Base-by-base conservation (phyloP, 208 protist species). In the Angomonas desouzai region DNA sequence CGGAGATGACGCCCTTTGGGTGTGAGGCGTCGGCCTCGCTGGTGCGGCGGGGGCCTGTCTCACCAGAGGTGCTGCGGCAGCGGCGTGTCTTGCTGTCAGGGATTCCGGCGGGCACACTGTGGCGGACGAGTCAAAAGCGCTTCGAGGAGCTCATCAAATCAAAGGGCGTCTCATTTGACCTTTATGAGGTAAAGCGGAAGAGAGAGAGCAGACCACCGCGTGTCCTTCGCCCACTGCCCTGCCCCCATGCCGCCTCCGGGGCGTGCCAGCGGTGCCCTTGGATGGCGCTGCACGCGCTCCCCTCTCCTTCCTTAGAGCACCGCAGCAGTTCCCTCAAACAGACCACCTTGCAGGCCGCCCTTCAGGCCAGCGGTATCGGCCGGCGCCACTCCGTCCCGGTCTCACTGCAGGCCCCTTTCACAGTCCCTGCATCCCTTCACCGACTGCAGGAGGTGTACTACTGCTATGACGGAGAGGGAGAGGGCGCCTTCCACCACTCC, bases 201-300 rank as follows among this genome's bases (percentile, higher is more conserved):
- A 20, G 47, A 38, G 28, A 18, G 59, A 9, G n/a, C 18, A 13
- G 7, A 27, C 4, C 33, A 23, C 30, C 38, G 36, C 30, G 11
- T 30, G 2, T 1, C 36, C 61, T 72, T 23, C 66, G 59, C 2
- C 25, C 64, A 3, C 36, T 81, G 16, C 65, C 79, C 10, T 90
- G 83, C 28, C 45, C 53, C 0, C 65, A 71, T 22, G 76, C 77
- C 3, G 67, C 61, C 10, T 30, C 29, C 0, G 60, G 45, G 27
- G 67, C 38, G 4, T 94, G 88, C 49, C 11, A n/a, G 28, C 73
- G 74, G 3, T 92, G 85, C 63, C 88, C 85, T 27, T 94, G 88
- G 88, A 90, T 92, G 81, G 72, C 73, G 43, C 58, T 72, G 9
- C 62, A 62, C 34, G 32, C 3, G 22, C 33, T 48, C 2, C 61